Percentiles rank a stretch among this genome's conserved stretches.
Evolutionary conservation across 352 stramenopile genomes (phyloP).

Genomic region (Globisporangium iwayamae): DNA sequence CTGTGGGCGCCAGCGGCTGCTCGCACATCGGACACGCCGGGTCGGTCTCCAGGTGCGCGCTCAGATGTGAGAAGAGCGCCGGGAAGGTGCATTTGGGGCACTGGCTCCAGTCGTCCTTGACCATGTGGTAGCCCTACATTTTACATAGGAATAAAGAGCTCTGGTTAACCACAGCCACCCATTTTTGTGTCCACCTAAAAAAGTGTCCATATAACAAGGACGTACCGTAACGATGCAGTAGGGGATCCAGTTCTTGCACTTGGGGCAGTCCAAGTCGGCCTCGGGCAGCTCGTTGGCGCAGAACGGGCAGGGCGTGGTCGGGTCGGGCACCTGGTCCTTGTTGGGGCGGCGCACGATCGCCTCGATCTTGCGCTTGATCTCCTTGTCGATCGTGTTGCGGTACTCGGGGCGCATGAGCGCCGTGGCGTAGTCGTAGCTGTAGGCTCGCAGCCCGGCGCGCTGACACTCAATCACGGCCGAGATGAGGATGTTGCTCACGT

Average conservation of each 20-base stretch:
- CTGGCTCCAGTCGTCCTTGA: slow-evolving; percentile 89
- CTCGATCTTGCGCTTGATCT: slow-evolving; percentile 93
- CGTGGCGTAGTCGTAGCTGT: slow-evolving; percentile 91
- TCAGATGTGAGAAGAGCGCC: slow-evolving; percentile 86
- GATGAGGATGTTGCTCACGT: slow-evolving; percentile 91
- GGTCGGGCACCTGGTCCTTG: slow-evolving; percentile 78
- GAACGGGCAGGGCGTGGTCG: slow-evolving; percentile 81
- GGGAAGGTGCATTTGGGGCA: slow-evolving; percentile 90
- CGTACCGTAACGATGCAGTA: slow-evolving; percentile 91
- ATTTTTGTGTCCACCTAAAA: neutral
- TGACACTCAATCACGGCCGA: slow-evolving; percentile 94
- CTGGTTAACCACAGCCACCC: neutral
- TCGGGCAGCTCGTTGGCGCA: slow-evolving; percentile 72
- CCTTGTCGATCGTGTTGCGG: slow-evolving; percentile 83
- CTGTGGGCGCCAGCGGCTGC: slow-evolving; percentile 31
- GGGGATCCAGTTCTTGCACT: slow-evolving; percentile 91
- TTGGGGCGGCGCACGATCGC: slow-evolving; percentile 91
- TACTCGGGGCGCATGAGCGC: slow-evolving; percentile 90
- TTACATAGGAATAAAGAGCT: neutral
- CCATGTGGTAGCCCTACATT: slow-evolving; percentile 90
- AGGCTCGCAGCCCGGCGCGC: slow-evolving; percentile 84
- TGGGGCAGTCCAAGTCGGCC: slow-evolving; percentile 87
- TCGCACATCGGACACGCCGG: slow-evolving; percentile 78
- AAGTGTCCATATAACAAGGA: slow-evolving; percentile 8
- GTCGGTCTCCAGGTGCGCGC: slow-evolving; percentile 69